phyloP scores from a whole-genome alignment of 495 filamentous ascomycete species.

The Chlorociboria aeruginascens region DNA sequence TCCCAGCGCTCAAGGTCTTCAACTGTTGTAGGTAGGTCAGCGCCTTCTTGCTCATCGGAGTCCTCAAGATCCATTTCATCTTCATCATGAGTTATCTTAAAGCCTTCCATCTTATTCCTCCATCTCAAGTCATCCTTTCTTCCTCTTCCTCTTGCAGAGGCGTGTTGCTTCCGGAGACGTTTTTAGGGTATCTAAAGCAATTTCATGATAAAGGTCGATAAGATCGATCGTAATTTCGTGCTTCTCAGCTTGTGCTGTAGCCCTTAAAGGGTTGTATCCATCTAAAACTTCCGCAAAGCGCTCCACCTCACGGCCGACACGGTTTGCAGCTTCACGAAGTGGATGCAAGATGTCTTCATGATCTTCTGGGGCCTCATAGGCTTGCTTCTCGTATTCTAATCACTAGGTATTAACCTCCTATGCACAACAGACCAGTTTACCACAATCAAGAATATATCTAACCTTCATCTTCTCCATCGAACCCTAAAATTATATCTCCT shows the following conservation, averaged over 20 bases:
- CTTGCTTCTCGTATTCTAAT: conserved; percentile 9
- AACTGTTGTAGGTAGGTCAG: conserved; percentile 9
- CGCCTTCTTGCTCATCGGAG: conserved; percentile 7
- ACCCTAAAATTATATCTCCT: conserved; percentile 5
- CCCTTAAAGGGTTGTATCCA: conserved; percentile 18
- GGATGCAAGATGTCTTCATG: conserved; percentile 20
- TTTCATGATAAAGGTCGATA: conserved; percentile 16
- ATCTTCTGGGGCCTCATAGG: conserved; percentile 10
- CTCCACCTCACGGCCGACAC: conserved; percentile 21
- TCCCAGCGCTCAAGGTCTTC: conserved; percentile 44
- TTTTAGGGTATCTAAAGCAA: conserved; percentile 19
- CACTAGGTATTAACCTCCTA: background rate
- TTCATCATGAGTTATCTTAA: conserved; percentile 11
- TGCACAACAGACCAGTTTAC: background rate
- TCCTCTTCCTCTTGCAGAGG: conserved; percentile 7
- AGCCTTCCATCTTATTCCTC: conserved; percentile 15
- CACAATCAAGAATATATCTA: background rate
- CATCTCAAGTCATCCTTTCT: conserved; percentile 4
- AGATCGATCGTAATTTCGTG: conserved; percentile 19
- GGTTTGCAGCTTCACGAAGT: conserved; percentile 21
- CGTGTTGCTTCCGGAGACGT: conserved; percentile 17
- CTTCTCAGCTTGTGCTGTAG: conserved; percentile 10
- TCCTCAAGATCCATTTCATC: conserved; percentile 17
- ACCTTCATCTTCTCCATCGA: conserved; percentile 10
- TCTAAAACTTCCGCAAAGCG: conserved; percentile 19